Evolutionary conservation across 495 filamentous ascomycete species (phyloP).

Genomic region (Emericellopsis terricola): DNA sequence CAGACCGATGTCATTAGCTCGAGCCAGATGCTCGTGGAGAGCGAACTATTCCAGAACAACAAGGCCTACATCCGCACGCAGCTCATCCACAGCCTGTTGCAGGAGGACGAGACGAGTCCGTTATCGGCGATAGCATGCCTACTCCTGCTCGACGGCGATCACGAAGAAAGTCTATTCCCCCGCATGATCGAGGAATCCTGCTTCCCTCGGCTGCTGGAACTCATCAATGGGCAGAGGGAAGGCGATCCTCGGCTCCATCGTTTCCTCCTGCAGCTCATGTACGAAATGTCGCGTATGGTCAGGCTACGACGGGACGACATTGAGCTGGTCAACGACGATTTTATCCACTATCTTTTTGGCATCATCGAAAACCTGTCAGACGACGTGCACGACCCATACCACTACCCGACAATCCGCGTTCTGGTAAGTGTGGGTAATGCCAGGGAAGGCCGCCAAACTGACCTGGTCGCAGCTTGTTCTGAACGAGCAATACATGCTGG

Average conservation of each 20-base stretch:
- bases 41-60: conserved; percentile 52
- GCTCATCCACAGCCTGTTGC: conserved; percentile 78
- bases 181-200: conserved; percentile 74
- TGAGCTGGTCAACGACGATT: conserved; percentile 64
- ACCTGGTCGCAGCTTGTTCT: conserved; percentile 53
- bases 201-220: conserved; percentile 67
- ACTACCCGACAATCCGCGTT: conserved; percentile 87
- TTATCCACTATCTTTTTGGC: conserved; percentile 67
- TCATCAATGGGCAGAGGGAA: conserved; percentile 44
- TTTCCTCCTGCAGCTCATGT: conserved; percentile 71
- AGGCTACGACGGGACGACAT: conserved; percentile 60
- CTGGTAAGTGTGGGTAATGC: conserved; percentile 56
- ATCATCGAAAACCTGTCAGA: conserved; percentile 81
- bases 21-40: conserved; percentile 63
- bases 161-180: conserved; percentile 60
- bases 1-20: conserved; percentile 77
- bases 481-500: conserved; percentile 97
- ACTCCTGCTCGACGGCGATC: conserved; percentile 76
- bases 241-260: conserved; percentile 58
- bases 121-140: conserved; percentile 73
- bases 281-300: conserved; percentile 95
- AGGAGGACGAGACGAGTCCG: conserved; percentile 67
- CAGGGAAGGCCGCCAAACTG: conserved; percentile 5
- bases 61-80: conserved; percentile 80
- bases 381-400: conserved; percentile 86